Conservation (phyloP, 345 rosid genomes). For the Bruguiera sexangula region DNA sequence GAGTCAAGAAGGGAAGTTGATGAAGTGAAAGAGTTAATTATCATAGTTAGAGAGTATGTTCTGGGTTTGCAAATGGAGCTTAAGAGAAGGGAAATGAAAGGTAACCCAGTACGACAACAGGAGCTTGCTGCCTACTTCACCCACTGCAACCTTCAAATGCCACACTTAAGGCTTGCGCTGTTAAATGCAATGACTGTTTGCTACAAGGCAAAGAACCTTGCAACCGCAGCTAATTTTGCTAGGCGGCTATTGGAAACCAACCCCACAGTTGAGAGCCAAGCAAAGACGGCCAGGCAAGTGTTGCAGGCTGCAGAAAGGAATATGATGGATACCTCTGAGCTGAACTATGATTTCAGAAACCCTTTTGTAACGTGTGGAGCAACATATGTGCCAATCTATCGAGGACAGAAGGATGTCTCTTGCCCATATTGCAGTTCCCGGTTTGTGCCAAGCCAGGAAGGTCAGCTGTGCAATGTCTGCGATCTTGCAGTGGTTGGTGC, state of each 20-base stretch:
- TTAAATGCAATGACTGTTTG: constrained; percentile 73
- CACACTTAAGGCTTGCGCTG: constrained; percentile 78
- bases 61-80: constrained; percentile 82
- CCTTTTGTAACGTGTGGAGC: constrained; percentile 91
- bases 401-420: constrained; percentile 76
- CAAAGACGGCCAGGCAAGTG: constrained; percentile 78
- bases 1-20: constrained; percentile 97
- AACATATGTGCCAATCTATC: constrained; percentile 85
- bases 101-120: constrained; percentile 68
- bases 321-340: constrained; percentile 54
- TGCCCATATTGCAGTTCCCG: constrained; percentile 87
- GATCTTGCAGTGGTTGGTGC: constrained; percentile 83
- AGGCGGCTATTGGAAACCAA: constrained; percentile 74
- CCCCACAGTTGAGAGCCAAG: constrained; percentile 70
- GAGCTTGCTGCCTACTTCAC: constrained; percentile 99
- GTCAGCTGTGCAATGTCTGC: constrained; percentile 68
- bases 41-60: constrained; percentile 81
- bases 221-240: constrained; percentile 81
- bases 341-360: constrained; percentile 90
- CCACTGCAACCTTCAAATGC: constrained; percentile 81
- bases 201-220: constrained; percentile 73
- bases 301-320: constrained; percentile 78
- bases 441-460: constrained; percentile 73
- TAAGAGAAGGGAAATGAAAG: constrained; percentile 72
- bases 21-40: constrained; percentile 80